Percentiles rank a stretch among this genome's conserved stretches.
Evolutionary conservation across 768 basidiomycete species (phyloP).

Genomic region (Gymnopilus junonius): DNA sequence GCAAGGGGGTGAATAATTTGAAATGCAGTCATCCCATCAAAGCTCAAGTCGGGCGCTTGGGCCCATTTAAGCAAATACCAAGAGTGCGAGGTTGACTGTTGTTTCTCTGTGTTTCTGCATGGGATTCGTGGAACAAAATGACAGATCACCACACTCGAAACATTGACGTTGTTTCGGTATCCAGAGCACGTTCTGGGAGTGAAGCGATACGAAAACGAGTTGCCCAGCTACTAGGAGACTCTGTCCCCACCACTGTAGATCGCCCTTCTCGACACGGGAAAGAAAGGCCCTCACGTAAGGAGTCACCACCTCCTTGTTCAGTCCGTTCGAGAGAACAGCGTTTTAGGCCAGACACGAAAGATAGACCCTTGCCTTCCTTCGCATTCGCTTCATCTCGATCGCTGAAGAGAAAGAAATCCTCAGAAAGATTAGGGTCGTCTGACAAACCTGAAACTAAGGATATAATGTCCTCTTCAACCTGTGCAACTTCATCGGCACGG

Average conservation of each 20-base stretch:
- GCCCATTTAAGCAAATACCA: too few relatives aligned
- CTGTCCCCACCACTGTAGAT: background rate
- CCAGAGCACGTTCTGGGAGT: conserved; percentile 14
- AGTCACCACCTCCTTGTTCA: conserved; percentile 2
- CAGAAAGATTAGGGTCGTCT: background rate
- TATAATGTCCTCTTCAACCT: too few relatives aligned
- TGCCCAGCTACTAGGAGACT: conserved; percentile 11
- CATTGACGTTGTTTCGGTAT: background rate
- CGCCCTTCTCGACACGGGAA: background rate
- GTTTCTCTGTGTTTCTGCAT: too few relatives aligned
- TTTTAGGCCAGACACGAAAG: conserved; percentile 1
- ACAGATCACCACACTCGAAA: conserved; percentile 4
- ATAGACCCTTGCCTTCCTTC: conserved; percentile 4
- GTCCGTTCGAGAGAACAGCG: conserved; percentile 1
- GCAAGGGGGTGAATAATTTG: too few relatives aligned
- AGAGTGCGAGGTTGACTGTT: too few relatives aligned
- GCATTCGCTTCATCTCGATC: conserved; percentile 7
- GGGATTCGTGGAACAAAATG: too few relatives aligned
- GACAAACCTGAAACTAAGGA: conserved; percentile 6
- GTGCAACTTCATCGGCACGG: background rate
- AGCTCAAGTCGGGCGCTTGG: too few relatives aligned
- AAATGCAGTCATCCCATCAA: too few relatives aligned
- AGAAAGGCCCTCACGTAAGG: background rate
- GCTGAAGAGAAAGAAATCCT: conserved; percentile 30
- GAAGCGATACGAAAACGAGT: conserved; percentile 22